Evolutionary conservation across 345 rosid species (phyloP).

Genomic region (Salix arbutifolia): DNA sequence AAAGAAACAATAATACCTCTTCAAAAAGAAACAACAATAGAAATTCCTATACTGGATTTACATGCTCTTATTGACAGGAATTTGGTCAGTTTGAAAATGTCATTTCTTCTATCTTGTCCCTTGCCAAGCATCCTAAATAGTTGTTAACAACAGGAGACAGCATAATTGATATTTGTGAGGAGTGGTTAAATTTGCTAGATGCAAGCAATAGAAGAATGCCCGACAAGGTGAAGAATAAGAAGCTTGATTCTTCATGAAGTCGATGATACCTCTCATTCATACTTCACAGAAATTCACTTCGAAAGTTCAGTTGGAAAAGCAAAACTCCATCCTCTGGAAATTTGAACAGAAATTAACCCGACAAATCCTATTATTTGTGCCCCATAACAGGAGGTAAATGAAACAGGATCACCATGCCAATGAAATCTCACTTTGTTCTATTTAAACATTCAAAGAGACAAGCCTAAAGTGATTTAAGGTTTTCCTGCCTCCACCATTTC

Average conservation of each 20-base stretch:
- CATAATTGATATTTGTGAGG: not conserved
- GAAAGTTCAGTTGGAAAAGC: not conserved
- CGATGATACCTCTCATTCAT: not conserved
- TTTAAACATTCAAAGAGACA: not conserved
- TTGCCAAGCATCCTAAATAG: not conserved
- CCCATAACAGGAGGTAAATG: too few relatives aligned
- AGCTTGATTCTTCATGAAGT: not conserved
- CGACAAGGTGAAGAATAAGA: not conserved
- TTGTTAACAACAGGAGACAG: too few relatives aligned
- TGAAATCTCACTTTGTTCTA: not conserved
- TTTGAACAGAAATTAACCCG: not conserved
- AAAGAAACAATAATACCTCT: too few relatives aligned
- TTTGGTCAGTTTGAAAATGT: not conserved
- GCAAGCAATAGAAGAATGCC: not conserved
- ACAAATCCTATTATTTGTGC: not conserved
- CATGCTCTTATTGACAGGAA: not conserved
- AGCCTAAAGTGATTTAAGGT: not conserved
- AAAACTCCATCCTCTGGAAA: not conserved
- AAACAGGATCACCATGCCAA: not conserved
- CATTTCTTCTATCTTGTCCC: not conserved
- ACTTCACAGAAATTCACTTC: not conserved
- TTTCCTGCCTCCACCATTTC: not conserved
- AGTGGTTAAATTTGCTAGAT: not conserved
- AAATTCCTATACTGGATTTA: too few relatives aligned
- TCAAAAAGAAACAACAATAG: too few relatives aligned